A percentile compares a stretch with the other conserved stretches of the same genome.
These are phyloP conservation scores for Porphyrellus cyaneotinctus DNA, from an alignment of 768 basidiomycete genomes.

Conservation along the genomic window DNA sequence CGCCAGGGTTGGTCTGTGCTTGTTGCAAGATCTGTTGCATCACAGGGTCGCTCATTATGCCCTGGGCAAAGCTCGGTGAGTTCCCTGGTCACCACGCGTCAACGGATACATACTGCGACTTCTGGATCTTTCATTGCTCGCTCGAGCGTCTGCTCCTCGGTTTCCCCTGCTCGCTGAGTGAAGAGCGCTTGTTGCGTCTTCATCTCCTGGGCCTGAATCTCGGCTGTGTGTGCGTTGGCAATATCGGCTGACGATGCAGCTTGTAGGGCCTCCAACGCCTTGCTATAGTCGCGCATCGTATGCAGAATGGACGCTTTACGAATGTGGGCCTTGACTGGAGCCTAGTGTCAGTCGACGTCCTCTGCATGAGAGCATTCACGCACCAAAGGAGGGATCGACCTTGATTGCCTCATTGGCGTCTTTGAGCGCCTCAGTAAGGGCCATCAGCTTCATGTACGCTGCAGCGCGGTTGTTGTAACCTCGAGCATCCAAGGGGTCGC, in stretches of 20 bases:
- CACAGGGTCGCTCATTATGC: conserved; percentile 84
- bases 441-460: conserved; percentile 92
- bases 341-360: neutral
- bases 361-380: conserved; percentile 16
- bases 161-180: conserved; percentile 75
- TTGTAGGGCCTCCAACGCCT: conserved; percentile 81
- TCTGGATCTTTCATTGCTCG: conserved; percentile 98
- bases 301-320: conserved; percentile 84
- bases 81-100: neutral
- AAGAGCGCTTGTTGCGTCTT: conserved; percentile 81
- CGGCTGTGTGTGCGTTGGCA: conserved; percentile 76
- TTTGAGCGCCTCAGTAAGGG: conserved; percentile 93
- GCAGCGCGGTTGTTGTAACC: conserved; percentile 99
- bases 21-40: conserved; percentile 96
- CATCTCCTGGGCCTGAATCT: conserved; percentile 75
- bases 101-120: conserved; percentile 61
- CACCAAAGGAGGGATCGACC: conserved; percentile 82
- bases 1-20: conserved; percentile 83
- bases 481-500: conserved; percentile 82
- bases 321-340: conserved; percentile 83
- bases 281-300: conserved; percentile 88
- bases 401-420: conserved; percentile 93
- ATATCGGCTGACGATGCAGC: conserved; percentile 72
- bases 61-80: conserved; percentile 37
- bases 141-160: conserved; percentile 87